Conservation (phyloP, 1,139 yeast species). For the Geotrichum fermentans region DNA sequence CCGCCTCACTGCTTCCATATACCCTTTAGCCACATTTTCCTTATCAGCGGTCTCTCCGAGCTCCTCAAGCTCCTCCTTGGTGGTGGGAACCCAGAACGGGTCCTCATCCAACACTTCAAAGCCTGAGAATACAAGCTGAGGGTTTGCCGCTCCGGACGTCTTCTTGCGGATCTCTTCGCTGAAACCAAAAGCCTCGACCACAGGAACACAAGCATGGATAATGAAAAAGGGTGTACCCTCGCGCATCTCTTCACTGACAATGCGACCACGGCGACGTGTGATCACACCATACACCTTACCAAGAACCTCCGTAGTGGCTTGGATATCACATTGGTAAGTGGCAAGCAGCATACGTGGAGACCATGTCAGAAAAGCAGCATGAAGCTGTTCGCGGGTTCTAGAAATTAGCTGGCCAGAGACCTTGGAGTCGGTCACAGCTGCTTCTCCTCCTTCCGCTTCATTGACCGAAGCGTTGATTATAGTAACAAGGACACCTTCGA, state of each 20-base stretch:
- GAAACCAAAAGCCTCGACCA: slow-evolving; percentile 93
- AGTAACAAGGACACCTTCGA: slow-evolving; percentile 70
- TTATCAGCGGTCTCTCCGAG: slow-evolving; percentile 89
- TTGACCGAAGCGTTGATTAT: slow-evolving; percentile 39
- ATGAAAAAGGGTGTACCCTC: slow-evolving; percentile 97
- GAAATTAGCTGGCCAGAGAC: slow-evolving; percentile 69
- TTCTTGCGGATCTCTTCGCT: slow-evolving; percentile 89
- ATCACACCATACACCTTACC: slow-evolving; percentile 96
- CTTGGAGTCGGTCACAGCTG: slow-evolving; percentile 34
- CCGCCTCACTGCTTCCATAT: slow-evolving; percentile 75
- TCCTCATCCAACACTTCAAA: slow-evolving; percentile 77
- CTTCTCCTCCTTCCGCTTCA: slow-evolving; percentile 19
- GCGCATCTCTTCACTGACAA: slow-evolving; percentile 88
- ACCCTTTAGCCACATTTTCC: slow-evolving; percentile 81
- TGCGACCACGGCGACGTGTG: slow-evolving; percentile 79
- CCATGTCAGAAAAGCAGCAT: slow-evolving; percentile 64
- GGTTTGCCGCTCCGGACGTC: slow-evolving; percentile 96
- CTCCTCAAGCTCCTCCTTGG: slow-evolving; percentile 92
- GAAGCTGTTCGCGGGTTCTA: slow-evolving; percentile 67
- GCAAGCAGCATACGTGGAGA: slow-evolving; percentile 90
- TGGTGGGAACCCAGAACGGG: slow-evolving; percentile 99
- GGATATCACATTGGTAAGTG: slow-evolving; percentile 90
- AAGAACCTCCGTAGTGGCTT: slow-evolving; percentile 87
- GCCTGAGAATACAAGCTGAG: slow-evolving; percentile 88
- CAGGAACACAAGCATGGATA: slow-evolving; percentile 81